Base-by-base conservation (phyloP, 176 grass and related monocot genomes). In the Triticum timopheevii region DNA sequence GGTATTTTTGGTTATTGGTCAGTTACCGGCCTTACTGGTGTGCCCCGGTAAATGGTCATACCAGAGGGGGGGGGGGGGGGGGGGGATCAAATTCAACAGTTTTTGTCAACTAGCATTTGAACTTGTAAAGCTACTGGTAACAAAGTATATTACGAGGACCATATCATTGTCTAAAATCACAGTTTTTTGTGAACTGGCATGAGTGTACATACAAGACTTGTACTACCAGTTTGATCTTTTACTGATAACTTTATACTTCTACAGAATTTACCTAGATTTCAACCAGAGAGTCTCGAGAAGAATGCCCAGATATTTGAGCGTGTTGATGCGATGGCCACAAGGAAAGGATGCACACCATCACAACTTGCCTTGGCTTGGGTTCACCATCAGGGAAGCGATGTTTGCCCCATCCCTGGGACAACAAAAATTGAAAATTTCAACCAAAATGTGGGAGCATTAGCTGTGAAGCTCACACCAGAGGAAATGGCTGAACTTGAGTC, bases 341-440 rank as follows among this genome's bases (percentile, higher is more conserved):
- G 85, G 42, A 93, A 93, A 42, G 85, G 89, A 23, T 93, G 88
- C 85, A 91, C 92, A 22, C 61, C 88, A 25, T 85, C 92, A 65
- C 92, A 93, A 10, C 92, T 93, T 47, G 88, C 92, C 11, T 22
- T 91, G 61, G 92, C 92, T 1, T 93, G 92, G 92, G 88, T 93
- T 76, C 91, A 90, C 28, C 88, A 93, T 33, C 84, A 87, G 38
- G 91, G 88, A 38, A 85, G 9, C 4, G 85, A 93, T 52, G 84
- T 88, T 13, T 87, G 77, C 72, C 91, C 88, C 35, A 93, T 88
- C 33, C 88, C 88, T 5, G 92, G 88, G 2, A 93, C 92, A 50
- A 93, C 92, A 39, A 93, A 86, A 78, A 63, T 91, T 0, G 83
- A 80, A 27, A 90, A 93, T 13, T 90, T 93, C 3, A 69, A 80